A percentile compares a stretch with the other conserved stretches of the same genome.
Evolutionary conservation across 2,329 filamentous ascomycete genomes (phyloP).

Genomic region (Talaromyces sp.): DNA sequence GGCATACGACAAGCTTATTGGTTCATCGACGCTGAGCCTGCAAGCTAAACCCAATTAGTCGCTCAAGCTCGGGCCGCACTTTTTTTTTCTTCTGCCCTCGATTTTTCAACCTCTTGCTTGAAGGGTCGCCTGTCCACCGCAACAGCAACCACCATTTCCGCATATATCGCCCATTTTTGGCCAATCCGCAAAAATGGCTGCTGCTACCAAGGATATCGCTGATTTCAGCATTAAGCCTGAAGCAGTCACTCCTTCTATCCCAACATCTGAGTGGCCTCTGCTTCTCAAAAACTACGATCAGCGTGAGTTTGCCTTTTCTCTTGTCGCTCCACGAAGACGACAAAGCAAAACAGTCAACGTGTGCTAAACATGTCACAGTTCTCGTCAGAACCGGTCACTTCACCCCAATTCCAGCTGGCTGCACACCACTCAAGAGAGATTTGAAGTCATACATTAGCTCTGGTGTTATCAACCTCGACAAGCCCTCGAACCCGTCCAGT

Average conservation of each 20-base stretch:
- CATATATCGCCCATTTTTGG: conserved; percentile 8
- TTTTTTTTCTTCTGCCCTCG: conserved; percentile 18
- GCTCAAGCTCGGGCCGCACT: conserved; percentile 18
- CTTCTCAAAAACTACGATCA: conserved; percentile 95
- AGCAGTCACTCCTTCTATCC: conserved; percentile 69
- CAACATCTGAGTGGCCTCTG: conserved; percentile 88
- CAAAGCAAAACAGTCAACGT: not conserved
- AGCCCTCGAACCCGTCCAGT: conserved; percentile 93
- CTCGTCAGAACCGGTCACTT: conserved; percentile 93
- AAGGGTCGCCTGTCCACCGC: not conserved
- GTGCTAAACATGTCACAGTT: conserved; percentile 46
- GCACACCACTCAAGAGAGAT: conserved; percentile 85
- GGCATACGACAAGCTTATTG: not conserved
- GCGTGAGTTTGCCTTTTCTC: conserved; percentile 55
- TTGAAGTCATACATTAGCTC: conserved; percentile 96
- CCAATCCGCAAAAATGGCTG: conserved; percentile 29
- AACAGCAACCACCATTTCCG: not conserved
- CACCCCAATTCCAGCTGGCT: conserved; percentile 91
- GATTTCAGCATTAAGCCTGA: conserved; percentile 92
- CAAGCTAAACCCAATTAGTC: conserved; percentile 14
- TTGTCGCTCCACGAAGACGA: not conserved
- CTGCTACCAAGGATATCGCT: conserved; percentile 59
- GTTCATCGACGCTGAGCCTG: not conserved
- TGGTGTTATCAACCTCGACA: conserved; percentile 97
- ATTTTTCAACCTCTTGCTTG: conserved; percentile 12